phyloP scores from a whole-genome alignment of 2,329 filamentous ascomycete genomes.

The Erysiphe pulchra region DNA sequence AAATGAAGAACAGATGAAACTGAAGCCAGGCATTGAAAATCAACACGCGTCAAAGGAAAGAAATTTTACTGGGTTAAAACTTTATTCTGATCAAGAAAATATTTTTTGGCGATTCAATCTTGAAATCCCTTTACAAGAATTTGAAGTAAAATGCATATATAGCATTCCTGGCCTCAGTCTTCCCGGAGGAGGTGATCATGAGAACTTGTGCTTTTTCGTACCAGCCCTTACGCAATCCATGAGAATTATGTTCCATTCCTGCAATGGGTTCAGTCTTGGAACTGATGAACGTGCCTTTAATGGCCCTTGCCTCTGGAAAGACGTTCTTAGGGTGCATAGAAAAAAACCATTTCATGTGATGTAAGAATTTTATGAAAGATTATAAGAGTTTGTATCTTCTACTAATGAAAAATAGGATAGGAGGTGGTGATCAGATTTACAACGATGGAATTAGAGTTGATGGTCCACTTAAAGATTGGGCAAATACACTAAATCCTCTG shows the following conservation, averaged over 20 bases:
- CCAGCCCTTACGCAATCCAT: conserved; percentile 66
- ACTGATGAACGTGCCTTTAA: conserved; percentile 70
- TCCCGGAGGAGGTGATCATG: conserved; percentile 26
- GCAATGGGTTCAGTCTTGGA: conserved; percentile 83
- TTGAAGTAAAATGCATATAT: conserved; percentile 60
- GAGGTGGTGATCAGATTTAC: conserved; percentile 89
- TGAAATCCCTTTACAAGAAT: conserved; percentile 42
- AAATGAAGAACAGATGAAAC: neutral
- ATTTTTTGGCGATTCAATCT: conserved; percentile 92
- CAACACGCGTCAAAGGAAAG: conserved; percentile 18
- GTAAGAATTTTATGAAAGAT: conserved; percentile 23
- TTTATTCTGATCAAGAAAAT: conserved; percentile 39
- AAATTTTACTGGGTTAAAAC: conserved; percentile 18
- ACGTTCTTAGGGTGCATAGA: conserved; percentile 62
- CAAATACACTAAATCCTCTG: conserved; percentile 55
- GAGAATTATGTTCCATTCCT: conserved; percentile 97
- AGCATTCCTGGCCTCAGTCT: conserved; percentile 39
- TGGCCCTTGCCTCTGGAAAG: conserved; percentile 84
- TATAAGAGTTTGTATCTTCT: neutral
- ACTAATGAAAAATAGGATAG: conserved; percentile 32
- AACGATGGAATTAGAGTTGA: conserved; percentile 76
- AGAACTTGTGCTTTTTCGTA: conserved; percentile 54
- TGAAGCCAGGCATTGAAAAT: no score
- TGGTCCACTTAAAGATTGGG: conserved; percentile 63
- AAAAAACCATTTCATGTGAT: conserved; percentile 81